Base-by-base conservation (phyloP, 306 rosid species). In the Pyrus pyrifolia region DNA sequence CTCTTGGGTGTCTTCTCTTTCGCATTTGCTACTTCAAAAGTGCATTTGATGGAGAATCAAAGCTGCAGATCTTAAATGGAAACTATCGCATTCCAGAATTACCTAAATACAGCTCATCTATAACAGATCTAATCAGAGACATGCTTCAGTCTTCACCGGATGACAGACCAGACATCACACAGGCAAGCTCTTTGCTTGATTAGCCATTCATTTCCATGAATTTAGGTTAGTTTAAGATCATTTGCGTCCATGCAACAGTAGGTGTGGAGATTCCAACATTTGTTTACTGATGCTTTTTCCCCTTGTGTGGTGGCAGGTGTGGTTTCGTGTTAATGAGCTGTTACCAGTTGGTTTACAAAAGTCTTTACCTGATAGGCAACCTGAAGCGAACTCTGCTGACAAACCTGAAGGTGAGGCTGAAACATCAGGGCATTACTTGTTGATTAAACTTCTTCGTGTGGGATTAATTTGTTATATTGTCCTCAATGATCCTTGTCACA, bases 111-210 rank as follows among this genome's bases (percentile, higher is more conserved):
- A 86, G 85, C 81, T 84, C 96, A 23, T 68, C 67, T 4, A 60
- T 95, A 67, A 89, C 90, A 17, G 91, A 89, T 85, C 90, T 95
- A 61, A 92, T 92, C 85, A 92, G 81, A 81, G 97, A 95, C 83
- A 88, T 95, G 97, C 99, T 95, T 80, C 97, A 92, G 84, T 89
- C 91, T 40, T 85, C 89, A 79, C 98, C 97, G 70, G 93, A 92
- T 35, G 93, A 92, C 91, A 82, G 99, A 95, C 99, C 99, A 80
- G 99, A 95, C 83, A 92, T 95, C 99, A 92, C 97, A 96, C 99
- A 92, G 99, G 99, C 97, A 95, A 95, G 99, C 89, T 88, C 96
- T 95, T 95, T 95, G 96, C 97, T 95, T 90, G 97, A 95, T 95
- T 90, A 97, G 96, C 97, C 97, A 89, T 95, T 90, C 96, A 92